Evolutionary conservation across 352 stramenopile genomes (phyloP).

Genomic region (Globisporangium heterothallicum): DNA sequence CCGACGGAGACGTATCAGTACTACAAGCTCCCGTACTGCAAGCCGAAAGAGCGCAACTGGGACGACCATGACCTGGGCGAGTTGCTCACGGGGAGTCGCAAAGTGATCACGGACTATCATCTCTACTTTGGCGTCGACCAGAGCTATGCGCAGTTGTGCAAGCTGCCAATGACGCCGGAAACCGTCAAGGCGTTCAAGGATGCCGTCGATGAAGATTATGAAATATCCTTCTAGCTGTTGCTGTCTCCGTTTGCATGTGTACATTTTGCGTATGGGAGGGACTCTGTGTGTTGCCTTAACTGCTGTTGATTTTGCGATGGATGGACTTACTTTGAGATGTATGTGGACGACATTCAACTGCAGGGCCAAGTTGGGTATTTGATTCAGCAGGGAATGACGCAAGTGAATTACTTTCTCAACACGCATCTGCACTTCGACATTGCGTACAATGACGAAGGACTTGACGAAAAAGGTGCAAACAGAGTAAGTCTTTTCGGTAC

Average conservation of each 20-base stretch:
- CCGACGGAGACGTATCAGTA: conserved; percentile 98
- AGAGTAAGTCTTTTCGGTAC: conserved; percentile 38
- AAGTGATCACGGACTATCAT: conserved; percentile 83
- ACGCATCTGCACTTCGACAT: conserved; percentile 96
- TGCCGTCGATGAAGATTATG: conserved; percentile 97
- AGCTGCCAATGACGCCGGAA: conserved; percentile 63
- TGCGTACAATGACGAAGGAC: conserved; percentile 86
- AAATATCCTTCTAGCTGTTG: conserved; percentile 36
- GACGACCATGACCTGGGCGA: conserved; percentile 92
- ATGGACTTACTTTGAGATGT: conserved; percentile 92
- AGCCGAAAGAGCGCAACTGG: conserved; percentile 72
- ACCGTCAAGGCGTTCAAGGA: conserved; percentile 91
- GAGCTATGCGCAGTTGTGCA: conserved; percentile 88
- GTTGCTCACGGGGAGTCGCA: conserved; percentile 94
- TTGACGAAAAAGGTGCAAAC: conserved; percentile 78
- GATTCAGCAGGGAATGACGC: conserved; percentile 59
- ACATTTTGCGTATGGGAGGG: background rate
- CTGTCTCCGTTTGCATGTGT: background rate
- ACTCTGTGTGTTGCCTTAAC: conserved; percentile 20
- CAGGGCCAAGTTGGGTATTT: conserved; percentile 94
- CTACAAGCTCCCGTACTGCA: conserved; percentile 97
- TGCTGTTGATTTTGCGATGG: conserved; percentile 18
- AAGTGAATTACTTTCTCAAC: conserved; percentile 90
- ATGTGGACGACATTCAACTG: conserved; percentile 96
- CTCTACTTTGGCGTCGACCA: conserved; percentile 81